These are phyloP conservation scores for Millerozyma miso DNA, from an alignment of 805 yeast species.

Conservation along the genomic window DNA sequence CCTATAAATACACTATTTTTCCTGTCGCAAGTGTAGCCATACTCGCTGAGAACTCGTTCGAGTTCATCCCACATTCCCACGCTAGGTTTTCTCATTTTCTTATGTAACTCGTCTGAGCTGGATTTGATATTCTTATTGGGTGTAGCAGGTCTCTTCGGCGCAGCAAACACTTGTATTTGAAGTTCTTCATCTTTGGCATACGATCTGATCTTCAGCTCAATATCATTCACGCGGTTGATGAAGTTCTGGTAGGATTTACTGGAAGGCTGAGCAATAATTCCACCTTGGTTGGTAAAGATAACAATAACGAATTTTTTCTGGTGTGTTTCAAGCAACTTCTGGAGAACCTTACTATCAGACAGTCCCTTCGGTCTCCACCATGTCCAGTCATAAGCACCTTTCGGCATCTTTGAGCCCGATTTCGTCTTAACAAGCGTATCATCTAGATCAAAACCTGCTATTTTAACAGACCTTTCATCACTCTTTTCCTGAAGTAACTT, in stretches of 20 bases:
- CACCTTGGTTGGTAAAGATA: slow-evolving; percentile 86
- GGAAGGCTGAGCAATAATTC: slow-evolving; percentile 38
- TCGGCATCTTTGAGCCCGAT: slow-evolving; percentile 56
- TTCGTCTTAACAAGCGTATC: slow-evolving; percentile 68
- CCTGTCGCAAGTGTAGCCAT: slow-evolving; percentile 30
- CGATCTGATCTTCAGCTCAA: slow-evolving; percentile 28
- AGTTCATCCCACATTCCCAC: slow-evolving; percentile 73
- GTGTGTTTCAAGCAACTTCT: slow-evolving; percentile 18
- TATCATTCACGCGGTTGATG: slow-evolving; percentile 33
- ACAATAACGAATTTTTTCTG: slow-evolving; percentile 43
- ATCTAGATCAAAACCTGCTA: slow-evolving; percentile 85
- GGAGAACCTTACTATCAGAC: slow-evolving; percentile 14
- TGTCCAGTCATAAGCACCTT: slow-evolving; percentile 69
- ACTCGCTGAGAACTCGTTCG: slow-evolving; percentile 29
- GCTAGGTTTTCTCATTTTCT: slow-evolving; percentile 63
- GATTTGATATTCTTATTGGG: slow-evolving; percentile 12
- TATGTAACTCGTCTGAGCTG: slow-evolving; percentile 30
- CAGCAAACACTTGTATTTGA: slow-evolving; percentile 50
- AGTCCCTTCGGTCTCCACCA: slow-evolving; percentile 26
- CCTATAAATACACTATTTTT: slow-evolving; percentile 70
- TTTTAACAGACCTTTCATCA: slow-evolving; percentile 16
- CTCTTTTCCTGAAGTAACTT: slow-evolving; percentile 1
- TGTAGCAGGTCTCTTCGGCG: slow-evolving; percentile 50
- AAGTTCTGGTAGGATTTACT: slow-evolving; percentile 39
- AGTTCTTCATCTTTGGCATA: slow-evolving; percentile 16